phyloP scores from a whole-genome alignment of 164 flowering plant genomes.

The Tinospora cordifolia region DNA sequence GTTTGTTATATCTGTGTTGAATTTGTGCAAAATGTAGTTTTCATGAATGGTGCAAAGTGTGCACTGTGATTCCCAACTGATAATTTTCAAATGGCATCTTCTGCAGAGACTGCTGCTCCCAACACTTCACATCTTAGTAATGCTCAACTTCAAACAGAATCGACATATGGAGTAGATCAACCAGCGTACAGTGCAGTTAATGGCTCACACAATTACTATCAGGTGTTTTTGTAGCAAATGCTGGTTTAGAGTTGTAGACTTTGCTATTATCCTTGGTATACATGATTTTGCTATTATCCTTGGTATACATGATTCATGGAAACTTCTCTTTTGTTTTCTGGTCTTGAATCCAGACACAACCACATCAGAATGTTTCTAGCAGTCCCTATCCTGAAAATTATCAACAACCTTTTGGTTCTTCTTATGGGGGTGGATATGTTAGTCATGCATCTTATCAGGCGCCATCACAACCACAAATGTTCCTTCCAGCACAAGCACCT shows the following conservation, averaged over 20 bases:
- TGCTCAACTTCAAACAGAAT: constrained; percentile 29
- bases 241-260: too few species aligned
- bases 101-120: constrained; percentile 42
- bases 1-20: too few species aligned
- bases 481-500: constrained; percentile 61
- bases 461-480: constrained; percentile 36
- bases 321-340: neutral
- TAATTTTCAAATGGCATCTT: neutral
- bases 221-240: constrained; percentile 27
- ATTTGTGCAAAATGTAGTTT: too few species aligned
- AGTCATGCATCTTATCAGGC: constrained; percentile 49
- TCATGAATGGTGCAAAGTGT: too few species aligned
- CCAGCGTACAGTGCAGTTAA: constrained; percentile 25
- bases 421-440: constrained; percentile 42
- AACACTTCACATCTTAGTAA: constrained; percentile 26
- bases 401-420: constrained; percentile 34
- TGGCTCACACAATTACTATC: constrained; percentile 48
- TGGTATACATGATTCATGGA: too few species aligned
- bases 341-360: constrained; percentile 27
- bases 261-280: too few species aligned
- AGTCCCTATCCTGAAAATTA: constrained; percentile 55
- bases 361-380: constrained; percentile 33
- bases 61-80: too few species aligned
- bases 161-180: constrained; percentile 34
- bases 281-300: too few species aligned